Conservation (phyloP, 2,329 filamentous ascomycete genomes). For the Beauveria rudraprayagi region DNA sequence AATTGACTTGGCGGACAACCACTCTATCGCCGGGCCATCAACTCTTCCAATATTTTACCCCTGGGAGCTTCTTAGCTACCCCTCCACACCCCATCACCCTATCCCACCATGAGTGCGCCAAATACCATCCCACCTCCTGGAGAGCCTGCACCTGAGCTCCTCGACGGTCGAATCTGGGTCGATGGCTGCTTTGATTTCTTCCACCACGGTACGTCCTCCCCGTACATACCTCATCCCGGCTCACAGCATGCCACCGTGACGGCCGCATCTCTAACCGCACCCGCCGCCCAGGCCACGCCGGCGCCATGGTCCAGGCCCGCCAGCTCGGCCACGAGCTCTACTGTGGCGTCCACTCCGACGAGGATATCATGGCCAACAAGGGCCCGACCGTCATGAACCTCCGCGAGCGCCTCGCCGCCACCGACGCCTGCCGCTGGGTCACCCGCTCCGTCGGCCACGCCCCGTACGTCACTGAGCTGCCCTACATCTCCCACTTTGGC, state of each 20-base stretch:
- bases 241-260: background rate
- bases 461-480: constrained; percentile 88
- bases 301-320: constrained; percentile 91
- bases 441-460: constrained; percentile 76
- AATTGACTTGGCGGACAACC: background rate
- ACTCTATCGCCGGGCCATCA: background rate
- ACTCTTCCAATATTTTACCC: background rate
- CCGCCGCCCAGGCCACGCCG: constrained; percentile 66
- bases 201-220: constrained; percentile 64
- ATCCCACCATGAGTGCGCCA: constrained; percentile 6
- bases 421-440: constrained; percentile 92
- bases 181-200: constrained; percentile 99
- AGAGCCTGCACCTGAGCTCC: constrained; percentile 44
- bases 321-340: constrained; percentile 82
- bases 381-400: constrained; percentile 96
- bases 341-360: constrained; percentile 91
- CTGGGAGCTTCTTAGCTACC: background rate
- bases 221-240: background rate
- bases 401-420: constrained; percentile 79
- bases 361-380: constrained; percentile 93
- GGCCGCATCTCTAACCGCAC: background rate
- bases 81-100: background rate
- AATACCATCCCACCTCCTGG: constrained; percentile 22
- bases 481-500: constrained; percentile 92
- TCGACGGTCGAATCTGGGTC: constrained; percentile 82